A percentile compares a stretch with the other conserved stretches of the same genome.
These are phyloP conservation scores for Neonectria magnoliae DNA, from an alignment of 2,329 filamentous ascomycete species.

Conservation along the genomic window DNA sequence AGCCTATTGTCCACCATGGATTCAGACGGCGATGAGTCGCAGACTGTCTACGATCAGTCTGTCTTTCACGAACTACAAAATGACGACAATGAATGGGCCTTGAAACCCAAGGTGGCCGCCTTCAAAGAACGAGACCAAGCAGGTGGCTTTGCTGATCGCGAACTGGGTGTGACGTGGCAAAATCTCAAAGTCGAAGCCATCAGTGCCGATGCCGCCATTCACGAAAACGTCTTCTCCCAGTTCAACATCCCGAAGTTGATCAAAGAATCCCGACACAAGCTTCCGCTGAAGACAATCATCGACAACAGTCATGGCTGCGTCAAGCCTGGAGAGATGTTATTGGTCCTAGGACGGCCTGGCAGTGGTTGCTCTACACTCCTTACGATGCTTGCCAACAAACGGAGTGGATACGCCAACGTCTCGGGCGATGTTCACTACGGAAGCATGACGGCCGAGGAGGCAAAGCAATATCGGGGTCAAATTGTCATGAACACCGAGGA, in stretches of 20 bases:
- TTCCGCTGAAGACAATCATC: constrained; percentile 71
- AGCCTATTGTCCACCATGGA: constrained; percentile 36
- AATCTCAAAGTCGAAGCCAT: constrained; percentile 71
- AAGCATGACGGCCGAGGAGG: constrained; percentile 57
- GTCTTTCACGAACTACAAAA: constrained; percentile 14
- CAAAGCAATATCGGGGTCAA: constrained; percentile 63
- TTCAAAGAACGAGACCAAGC: constrained; percentile 54
- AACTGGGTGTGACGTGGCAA: constrained; percentile 72
- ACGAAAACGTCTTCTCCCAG: constrained; percentile 71
- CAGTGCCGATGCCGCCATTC: constrained; percentile 69
- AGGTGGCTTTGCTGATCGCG: constrained; percentile 58
- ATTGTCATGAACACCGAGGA: constrained; percentile 79
- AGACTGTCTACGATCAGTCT: constrained; percentile 37
- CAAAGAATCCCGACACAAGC: constrained; percentile 63
- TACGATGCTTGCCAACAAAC: constrained; percentile 73
- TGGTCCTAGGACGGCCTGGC: constrained; percentile 75
- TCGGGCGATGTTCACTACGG: constrained; percentile 68
- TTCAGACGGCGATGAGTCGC: constrained; percentile 40
- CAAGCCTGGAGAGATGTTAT: constrained; percentile 76
- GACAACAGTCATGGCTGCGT: constrained; percentile 74
- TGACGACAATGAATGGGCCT: constrained; percentile 52
- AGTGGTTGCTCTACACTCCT: constrained; percentile 77
- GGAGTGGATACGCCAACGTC: constrained; percentile 67
- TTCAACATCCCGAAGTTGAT: constrained; percentile 65
- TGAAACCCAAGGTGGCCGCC: constrained; percentile 59